These are phyloP conservation scores for Hydrangea macrophylla DNA, from an alignment of 148 eudicot species.

Conservation along the genomic window DNA sequence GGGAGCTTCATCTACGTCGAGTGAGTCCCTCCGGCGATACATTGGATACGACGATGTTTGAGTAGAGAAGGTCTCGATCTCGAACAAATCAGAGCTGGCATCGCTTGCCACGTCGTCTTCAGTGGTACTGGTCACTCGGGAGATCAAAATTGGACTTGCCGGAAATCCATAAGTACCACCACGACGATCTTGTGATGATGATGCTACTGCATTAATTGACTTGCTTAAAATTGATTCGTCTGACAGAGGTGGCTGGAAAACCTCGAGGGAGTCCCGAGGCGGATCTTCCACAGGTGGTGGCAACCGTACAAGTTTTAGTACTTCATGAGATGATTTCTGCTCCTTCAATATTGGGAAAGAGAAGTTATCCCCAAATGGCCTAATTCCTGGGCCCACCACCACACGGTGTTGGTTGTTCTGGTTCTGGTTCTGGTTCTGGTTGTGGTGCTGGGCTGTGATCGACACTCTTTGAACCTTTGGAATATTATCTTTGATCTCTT, in stretches of 20 bases:
- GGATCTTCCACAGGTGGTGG: conserved; percentile 35
- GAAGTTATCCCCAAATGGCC: conserved; percentile 39
- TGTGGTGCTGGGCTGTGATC: conserved; percentile 15
- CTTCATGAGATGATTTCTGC: conserved; percentile 26
- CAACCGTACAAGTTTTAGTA: conserved; percentile 16
- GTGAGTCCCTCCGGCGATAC: conserved; percentile 41
- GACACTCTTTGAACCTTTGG: conserved; percentile 1
- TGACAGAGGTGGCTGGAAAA: conserved; percentile 63
- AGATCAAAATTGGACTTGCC: conserved; percentile 41
- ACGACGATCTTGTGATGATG: background rate
- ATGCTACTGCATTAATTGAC: conserved; percentile 2
- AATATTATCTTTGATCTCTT: background rate
- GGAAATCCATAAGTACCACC: conserved; percentile 19
- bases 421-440: background rate
- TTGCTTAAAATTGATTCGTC: conserved; percentile 12
- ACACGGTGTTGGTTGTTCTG: too few relatives aligned
- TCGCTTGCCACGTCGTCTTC: conserved; percentile 78
- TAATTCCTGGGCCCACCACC: conserved; percentile 12
- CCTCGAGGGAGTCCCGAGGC: conserved; percentile 66
- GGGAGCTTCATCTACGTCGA: conserved; percentile 45
- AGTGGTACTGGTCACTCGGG: conserved; percentile 35
- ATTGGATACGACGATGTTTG: conserved; percentile 33
- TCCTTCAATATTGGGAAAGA: conserved; percentile 73
- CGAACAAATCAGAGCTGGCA: conserved; percentile 85
- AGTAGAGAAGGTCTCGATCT: conserved; percentile 69